Conservation (phyloP, 1,139 yeast genomes). For the Suhomyces guaymorum region DNA sequence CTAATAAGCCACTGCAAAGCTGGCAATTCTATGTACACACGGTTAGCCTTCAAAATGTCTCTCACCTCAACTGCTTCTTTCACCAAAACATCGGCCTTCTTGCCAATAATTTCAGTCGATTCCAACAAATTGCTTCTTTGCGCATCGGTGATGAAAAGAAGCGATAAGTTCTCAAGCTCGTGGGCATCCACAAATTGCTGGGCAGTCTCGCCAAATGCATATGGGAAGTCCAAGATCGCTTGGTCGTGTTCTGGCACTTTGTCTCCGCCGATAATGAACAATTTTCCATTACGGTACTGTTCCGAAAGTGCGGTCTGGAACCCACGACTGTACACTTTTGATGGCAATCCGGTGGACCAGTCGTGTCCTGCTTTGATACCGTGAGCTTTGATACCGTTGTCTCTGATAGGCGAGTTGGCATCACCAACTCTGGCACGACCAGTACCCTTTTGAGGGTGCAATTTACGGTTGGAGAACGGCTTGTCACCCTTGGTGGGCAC, state of each 20-base stretch:
- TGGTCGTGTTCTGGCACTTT: constrained; percentile 20
- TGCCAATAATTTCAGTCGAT: constrained; percentile 48
- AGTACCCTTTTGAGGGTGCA: constrained; percentile 87
- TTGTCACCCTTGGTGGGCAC: constrained; percentile 85
- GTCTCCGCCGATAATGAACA: constrained; percentile 67
- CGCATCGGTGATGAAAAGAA: constrained; percentile 65
- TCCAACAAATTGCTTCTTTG: constrained; percentile 54
- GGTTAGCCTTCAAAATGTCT: constrained; percentile 78
- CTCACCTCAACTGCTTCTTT: constrained; percentile 83
- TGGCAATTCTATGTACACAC: constrained; percentile 69
- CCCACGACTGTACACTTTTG: constrained; percentile 72
- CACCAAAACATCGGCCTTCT: constrained; percentile 62
- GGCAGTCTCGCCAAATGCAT: constrained; percentile 52
- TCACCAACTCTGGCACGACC: constrained; percentile 97
- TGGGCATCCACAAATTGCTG: constrained; percentile 60
- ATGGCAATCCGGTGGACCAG: constrained; percentile 80
- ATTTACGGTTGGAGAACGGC: constrained; percentile 80
- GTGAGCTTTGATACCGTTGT: constrained; percentile 86
- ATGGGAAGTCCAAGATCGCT: constrained; percentile 46
- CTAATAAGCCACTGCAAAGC: constrained; percentile 66
- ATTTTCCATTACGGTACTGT: constrained; percentile 71
- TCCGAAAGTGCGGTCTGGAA: constrained; percentile 79
- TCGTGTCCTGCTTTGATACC: constrained; percentile 92
- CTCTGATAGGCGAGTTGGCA: constrained; percentile 89
- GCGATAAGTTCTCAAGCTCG: constrained; percentile 52